Conservation (phyloP, 805 yeast genomes). For the Candida parachauliodes region DNA sequence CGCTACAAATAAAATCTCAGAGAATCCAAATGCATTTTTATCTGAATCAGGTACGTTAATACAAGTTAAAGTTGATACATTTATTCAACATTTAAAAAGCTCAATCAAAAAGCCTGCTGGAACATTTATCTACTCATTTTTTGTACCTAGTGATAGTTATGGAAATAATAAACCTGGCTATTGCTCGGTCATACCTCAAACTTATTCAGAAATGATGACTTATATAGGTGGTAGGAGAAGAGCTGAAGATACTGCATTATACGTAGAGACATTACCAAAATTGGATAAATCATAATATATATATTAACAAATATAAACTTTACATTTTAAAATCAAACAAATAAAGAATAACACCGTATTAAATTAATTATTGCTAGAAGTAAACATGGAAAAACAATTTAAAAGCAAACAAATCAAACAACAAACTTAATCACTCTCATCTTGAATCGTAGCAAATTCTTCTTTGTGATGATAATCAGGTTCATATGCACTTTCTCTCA, state of each 20-base stretch:
- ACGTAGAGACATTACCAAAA: slow-evolving; percentile 40
- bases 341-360: neutral
- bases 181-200: slow-evolving; percentile 77
- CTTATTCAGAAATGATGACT: slow-evolving; percentile 89
- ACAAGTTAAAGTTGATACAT: slow-evolving; percentile 85
- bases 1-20: slow-evolving; percentile 52
- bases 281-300: slow-evolving; percentile 1
- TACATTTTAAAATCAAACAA: neutral
- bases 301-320: slow-evolving; percentile 1
- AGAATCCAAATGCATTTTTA: slow-evolving; percentile 55
- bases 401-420: slow-evolving; percentile 1
- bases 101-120: slow-evolving; percentile 71
- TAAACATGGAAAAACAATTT: slow-evolving; percentile 1
- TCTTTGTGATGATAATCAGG: slow-evolving; percentile 27
- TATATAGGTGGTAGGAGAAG: slow-evolving; percentile 88
- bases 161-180: slow-evolving; percentile 50
- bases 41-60: slow-evolving; percentile 81
- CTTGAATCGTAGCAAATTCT: slow-evolving; percentile 31
- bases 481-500: slow-evolving; percentile 37
- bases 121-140: slow-evolving; percentile 83
- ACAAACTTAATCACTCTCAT: slow-evolving; percentile 23
- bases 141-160: slow-evolving; percentile 60
- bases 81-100: slow-evolving; percentile 65
- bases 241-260: slow-evolving; percentile 76
- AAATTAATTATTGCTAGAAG: slow-evolving; percentile 1